Evolutionary conservation across 1,284 basidiomycete genomes (phyloP), one percentile per base, ranked within the genome.

Genomic region (Cystobasidium sp.): DNA sequence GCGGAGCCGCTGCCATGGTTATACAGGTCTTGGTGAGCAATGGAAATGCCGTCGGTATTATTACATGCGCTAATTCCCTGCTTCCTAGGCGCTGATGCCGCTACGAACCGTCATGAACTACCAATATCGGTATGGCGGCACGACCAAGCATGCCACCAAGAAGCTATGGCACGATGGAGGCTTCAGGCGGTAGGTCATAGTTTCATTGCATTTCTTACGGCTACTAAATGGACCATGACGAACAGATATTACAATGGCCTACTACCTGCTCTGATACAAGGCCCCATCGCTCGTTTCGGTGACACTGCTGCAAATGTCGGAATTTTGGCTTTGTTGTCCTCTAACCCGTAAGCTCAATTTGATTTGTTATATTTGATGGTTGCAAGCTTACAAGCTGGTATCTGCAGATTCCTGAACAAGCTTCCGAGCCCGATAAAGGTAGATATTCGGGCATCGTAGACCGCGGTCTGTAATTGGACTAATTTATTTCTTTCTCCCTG

Each of bases 71-170:
- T 16, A 31, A 66, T 22, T 31, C 4, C 6, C 68, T 80, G 53
- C 63, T 46, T 51, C 55, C 47, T 37, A 43, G n/a, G n/a, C 61
- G 5, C 75, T 64, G 20, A 64, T 76, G 63, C 47, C 55, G 14
- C 18, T 75, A 5, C 87, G 92, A 31, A 96, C 93, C 1, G 86
- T 93, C 71, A 94, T 95, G 93, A 95, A 95, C 84, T 94, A 92
- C 81, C 92, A 92, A 83, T 83, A 84, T 73, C 76, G 83, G 63
- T 94, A 89, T 80, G 93, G 93, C 8, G 90, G 89, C 0, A 86
- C 88, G 0, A 87, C 88, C n/a, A 88, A 87, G 2, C 82, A 86
- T 65, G 89, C 91, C 7, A 86, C 86, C 62, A 82, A 83, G 70
- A 91, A 88, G 3, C 87, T 95, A 22, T 91, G 90, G 80, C 81